phyloP scores from a whole-genome alignment of 2,329 filamentous ascomycete species.

The Orbilia quercus region DNA sequence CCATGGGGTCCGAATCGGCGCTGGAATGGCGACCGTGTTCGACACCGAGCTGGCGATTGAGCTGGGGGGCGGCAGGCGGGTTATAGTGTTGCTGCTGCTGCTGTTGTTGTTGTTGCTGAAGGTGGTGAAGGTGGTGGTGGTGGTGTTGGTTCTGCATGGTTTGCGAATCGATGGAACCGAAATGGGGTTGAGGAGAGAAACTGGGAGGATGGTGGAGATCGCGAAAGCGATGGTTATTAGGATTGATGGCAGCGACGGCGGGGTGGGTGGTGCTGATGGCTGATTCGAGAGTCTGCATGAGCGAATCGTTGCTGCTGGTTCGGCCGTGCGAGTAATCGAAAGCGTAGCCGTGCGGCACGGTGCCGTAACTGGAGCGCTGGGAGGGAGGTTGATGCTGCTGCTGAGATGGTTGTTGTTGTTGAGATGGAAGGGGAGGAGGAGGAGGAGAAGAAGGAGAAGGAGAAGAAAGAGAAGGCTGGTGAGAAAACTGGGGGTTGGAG shows the following conservation, averaged over 20 bases:
- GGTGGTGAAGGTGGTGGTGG: no score
- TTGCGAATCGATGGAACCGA: constrained; percentile 68
- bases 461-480: constrained; percentile 20
- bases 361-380: constrained; percentile 40
- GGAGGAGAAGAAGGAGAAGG: no score
- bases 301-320: constrained; percentile 50
- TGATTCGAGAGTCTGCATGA: constrained; percentile 54
- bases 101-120: no score
- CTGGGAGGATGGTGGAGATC: constrained; percentile 61
- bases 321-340: constrained; percentile 46
- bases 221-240: constrained; percentile 61
- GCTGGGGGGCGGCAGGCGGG: constrained; percentile 25
- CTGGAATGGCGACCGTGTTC: constrained; percentile 48
- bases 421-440: no score
- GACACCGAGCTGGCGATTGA: constrained; percentile 49
- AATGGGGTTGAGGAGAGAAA: constrained; percentile 69
- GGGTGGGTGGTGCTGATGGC: constrained; percentile 57
- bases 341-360: constrained; percentile 29
- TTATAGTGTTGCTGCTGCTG: constrained; percentile 24
- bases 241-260: no score
- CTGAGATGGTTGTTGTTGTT: no score
- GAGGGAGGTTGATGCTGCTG: no score
- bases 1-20: constrained; percentile 41
- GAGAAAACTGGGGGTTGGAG: constrained; percentile 45
- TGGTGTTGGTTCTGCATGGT: constrained; percentile 45